Percentiles rank a stretch among this genome's conserved stretches.
Evolutionary conservation across 257 asterid genomes (phyloP).

Genomic region (Echium plantagineum): DNA sequence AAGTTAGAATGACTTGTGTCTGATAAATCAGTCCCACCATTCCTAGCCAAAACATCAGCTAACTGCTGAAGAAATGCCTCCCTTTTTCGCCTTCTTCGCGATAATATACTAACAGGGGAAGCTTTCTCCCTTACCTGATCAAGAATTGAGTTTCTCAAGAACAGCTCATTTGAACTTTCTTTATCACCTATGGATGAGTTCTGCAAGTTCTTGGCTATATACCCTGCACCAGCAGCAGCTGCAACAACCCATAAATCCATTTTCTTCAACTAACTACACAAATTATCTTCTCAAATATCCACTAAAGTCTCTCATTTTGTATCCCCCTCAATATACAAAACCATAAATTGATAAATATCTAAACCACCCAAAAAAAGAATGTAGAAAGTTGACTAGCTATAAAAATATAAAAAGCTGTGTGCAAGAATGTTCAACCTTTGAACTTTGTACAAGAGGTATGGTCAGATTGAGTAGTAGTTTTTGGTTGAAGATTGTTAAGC

Average conservation of each 20-base stretch:
- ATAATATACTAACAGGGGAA: conserved; percentile 47
- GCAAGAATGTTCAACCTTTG: not conserved
- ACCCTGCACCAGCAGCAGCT: conserved; percentile 84
- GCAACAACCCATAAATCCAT: conserved; percentile 83
- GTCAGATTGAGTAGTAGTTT: not conserved
- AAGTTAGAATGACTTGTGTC: conserved; percentile 1
- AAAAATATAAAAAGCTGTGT: no score
- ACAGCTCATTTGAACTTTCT: conserved; percentile 18
- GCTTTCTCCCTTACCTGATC: conserved; percentile 51
- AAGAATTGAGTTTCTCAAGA: conserved; percentile 20
- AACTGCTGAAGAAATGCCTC: conserved; percentile 9
- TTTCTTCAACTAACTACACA: conserved; percentile 2
- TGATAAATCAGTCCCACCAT: conserved; percentile 6
- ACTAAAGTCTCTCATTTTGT: not conserved
- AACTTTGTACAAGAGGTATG: not conserved
- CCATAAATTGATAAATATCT: not conserved
- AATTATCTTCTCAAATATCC: conserved; percentile 4
- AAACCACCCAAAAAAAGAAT: not conserved
- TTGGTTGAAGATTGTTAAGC: not conserved
- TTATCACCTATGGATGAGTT: conserved; percentile 30
- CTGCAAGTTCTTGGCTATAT: conserved; percentile 44
- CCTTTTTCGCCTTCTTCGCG: conserved; percentile 15
- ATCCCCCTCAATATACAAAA: not conserved
- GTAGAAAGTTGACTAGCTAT: not conserved
- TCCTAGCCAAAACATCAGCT: conserved; percentile 7